Conservation (phyloP, 2,329 filamentous ascomycete genomes). For the Claviceps pazoutovae region DNA sequence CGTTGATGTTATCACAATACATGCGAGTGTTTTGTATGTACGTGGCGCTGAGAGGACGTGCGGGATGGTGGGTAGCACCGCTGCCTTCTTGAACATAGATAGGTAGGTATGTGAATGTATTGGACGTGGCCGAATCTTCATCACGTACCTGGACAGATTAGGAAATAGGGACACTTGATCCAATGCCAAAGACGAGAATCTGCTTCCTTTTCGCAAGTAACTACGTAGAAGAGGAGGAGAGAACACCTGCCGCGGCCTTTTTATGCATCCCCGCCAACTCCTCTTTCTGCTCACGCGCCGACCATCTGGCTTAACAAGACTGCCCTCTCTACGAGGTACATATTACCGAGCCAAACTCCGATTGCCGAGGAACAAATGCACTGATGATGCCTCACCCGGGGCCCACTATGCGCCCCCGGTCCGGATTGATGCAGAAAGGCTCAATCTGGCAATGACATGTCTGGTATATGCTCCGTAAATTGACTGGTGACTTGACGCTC, state of each 20-base stretch:
- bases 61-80: background rate
- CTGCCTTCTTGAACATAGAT: background rate
- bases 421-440: background rate
- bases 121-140: background rate
- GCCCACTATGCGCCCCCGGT: background rate
- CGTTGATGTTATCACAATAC: background rate
- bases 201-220: background rate
- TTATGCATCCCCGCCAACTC: background rate
- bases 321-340: background rate
- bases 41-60: background rate
- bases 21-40: background rate
- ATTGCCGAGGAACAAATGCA: constrained; percentile 3
- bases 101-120: background rate
- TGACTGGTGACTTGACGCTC: background rate
- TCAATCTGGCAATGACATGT: background rate
- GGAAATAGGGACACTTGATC: background rate
- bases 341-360: background rate
- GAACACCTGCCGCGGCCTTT: constrained; percentile 1
- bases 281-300: background rate
- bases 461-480: background rate
- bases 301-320: background rate
- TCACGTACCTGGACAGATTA: background rate
- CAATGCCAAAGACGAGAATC: background rate
- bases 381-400: background rate
- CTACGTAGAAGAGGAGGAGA: background rate